Evolutionary conservation across 805 yeast species (phyloP), one percentile per base, ranked within the genome.

Genomic region (Torulaspora gathmanii): DNA sequence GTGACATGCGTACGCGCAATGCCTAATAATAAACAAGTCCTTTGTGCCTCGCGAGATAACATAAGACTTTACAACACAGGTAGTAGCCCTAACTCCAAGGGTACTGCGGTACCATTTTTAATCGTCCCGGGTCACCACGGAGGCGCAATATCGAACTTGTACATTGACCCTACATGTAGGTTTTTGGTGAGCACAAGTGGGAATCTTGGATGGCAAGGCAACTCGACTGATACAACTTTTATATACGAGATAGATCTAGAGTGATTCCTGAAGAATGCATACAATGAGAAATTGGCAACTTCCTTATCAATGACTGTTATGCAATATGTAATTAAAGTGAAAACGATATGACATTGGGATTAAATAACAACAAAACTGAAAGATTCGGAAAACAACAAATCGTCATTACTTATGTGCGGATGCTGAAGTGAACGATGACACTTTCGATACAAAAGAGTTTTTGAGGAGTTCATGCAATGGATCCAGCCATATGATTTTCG

Each of bases 101-200:
- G 60, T 41, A 62, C 61, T 12, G 54, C 60, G 22, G 73, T 83
- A 7, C 97, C 97, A 13, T 93, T 91, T 60, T 74, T 83, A 63
- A 90, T 95, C 55, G 76, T 93, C 9, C 96, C 99, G 0, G 98
- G 99, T 0, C 98, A 93, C 64, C 96, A 87, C 59, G 98, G 99
- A 39, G 96, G 97, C 22, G 78, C 80, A 2, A 70, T 93, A 27
- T 84, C 95, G 38, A 79, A 80, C 42, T 69, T 93, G 51, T 72
- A 78, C 44, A 82, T 90, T 17, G 98, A 91, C 64, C 91, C 91
- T 25, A 83, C 93, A 1, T 87, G 95, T 31, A 69, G 93, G 50
- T 93, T 86, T 63, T 73, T 93, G 83, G 76, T 91, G 5, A 83
- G 95, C 57, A 82, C 97, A 0, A 84, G 95, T 61, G 99, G 99